Base-by-base conservation (phyloP, 768 basidiomycete genomes). In the Mycena rebaudengoi region DNA sequence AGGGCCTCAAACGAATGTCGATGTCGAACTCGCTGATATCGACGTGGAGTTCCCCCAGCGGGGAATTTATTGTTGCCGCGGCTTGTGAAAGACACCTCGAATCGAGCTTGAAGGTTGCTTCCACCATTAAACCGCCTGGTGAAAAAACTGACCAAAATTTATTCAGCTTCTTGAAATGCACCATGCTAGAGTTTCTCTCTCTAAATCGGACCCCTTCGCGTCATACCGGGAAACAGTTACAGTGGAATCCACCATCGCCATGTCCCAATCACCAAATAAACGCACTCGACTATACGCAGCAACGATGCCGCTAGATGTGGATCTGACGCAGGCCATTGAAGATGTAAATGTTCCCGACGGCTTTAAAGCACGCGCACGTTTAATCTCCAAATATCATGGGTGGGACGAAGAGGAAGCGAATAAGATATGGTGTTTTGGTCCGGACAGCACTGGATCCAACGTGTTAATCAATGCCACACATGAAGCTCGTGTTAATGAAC, bases 21-120 rank as follows among this genome's bases (percentile, higher is more conserved):
- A 99, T 99, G 85, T 98, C 97, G 29, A 97, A 99, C 79, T 96
- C 97, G 65, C 98, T 97, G n/a, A n/a, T n/a, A n/a, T n/a, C n/a
- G n/a, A n/a, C n/a, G n/a, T n/a, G n/a, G n/a, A n/a, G n/a, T n/a
- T n/a, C n/a, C n/a, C n/a, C n/a, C n/a, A n/a, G n/a, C n/a, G n/a
- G n/a, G n/a, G n/a, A n/a, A n/a, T n/a, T n/a, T n/a, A n/a, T n/a
- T n/a, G n/a, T n/a, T n/a, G n/a, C n/a, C n/a, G n/a, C n/a, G n/a
- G n/a, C n/a, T n/a, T n/a, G n/a, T n/a, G n/a, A n/a, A n/a, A n/a
- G n/a, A n/a, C n/a, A n/a, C n/a, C n/a, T n/a, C n/a, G n/a, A n/a
- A n/a, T n/a, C n/a, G n/a, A n/a, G n/a, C n/a, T n/a, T n/a, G n/a
- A n/a, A n/a, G n/a, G n/a, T n/a, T n/a, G n/a, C n/a, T n/a, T n/a